Base-by-base conservation (phyloP, 768 basidiomycete species). In the Leccinum imitatum region DNA sequence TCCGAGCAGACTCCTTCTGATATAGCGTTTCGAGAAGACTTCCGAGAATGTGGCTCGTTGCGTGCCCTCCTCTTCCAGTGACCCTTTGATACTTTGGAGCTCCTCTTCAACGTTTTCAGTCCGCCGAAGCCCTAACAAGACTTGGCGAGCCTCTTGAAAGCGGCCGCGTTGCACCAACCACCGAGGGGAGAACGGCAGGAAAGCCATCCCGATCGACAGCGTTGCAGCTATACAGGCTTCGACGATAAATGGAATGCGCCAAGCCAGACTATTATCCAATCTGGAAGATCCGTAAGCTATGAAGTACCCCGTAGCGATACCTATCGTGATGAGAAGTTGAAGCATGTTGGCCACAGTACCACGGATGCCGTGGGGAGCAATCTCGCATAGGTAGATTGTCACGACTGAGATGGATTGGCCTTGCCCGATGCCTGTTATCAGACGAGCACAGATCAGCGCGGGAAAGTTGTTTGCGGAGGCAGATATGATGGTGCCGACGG, bases 401-500 rank as follows among this genome's bases (percentile, higher is more conserved):
- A 76, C 71, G 7, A 78, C 74, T 2, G 77, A 77, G 47, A 80
- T 70, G 62, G 79, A 79, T 13, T 82, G 67, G 14, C 81, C 81
- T 63, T 82, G 76, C n/a, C 78, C 79, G 1, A 77, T 61, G 0
- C 82, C 82, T 2, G 80, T 77, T 50, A 83, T 67, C 19, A 79
- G 75, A 11, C 82, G 71, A 1, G 78, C 82, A 25, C 78, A 68
- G 30, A 82, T 73, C 30, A 84, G 69, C 58, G 76, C 66, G 13
- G 71, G 63, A 8, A 82, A 71, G 5, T 60, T 62, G n/a, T 62
- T 64, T 4, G 78, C 69, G 27, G 74, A 70, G 57, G 78, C 72
- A 3, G 75, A 77, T 14, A 83, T 66, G 27, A 71, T 74, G 39
- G 74, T 75, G 1, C 82, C 81, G 15, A 75, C 37, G n/a, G 77